A percentile compares a stretch with the other conserved stretches of the same genome.
phyloP scores from a whole-genome alignment of 2,329 filamentous ascomycete genomes.

The Colletotrichum sojae region DNA sequence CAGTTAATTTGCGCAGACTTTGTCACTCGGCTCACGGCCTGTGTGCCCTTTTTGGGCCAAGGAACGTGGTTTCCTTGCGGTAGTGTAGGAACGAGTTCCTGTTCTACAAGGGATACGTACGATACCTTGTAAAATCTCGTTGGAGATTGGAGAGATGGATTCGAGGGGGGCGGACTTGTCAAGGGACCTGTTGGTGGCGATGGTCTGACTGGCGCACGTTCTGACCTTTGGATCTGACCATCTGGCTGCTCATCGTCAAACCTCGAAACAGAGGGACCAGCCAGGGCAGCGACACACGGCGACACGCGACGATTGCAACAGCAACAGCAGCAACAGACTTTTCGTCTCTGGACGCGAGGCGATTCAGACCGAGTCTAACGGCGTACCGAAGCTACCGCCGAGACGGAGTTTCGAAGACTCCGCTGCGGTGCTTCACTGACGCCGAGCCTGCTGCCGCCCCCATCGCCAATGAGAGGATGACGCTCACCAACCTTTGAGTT shows the following conservation, averaged over 20 bases:
- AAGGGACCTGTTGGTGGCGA: not conserved
- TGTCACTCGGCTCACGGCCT: constrained; percentile 5
- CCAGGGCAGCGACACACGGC: not conserved
- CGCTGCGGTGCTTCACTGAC: constrained; percentile 14
- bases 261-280: not conserved
- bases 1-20: constrained; percentile 11
- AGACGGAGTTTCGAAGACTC: constrained; percentile 10
- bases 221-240: constrained; percentile 11
- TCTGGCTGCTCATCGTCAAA: not conserved
- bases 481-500: constrained; percentile 14
- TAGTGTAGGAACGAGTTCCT: no score
- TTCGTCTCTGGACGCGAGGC: not conserved
- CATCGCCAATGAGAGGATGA: constrained; percentile 5
- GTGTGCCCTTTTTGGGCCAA: constrained; percentile 8
- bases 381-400: not conserved
- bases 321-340: constrained; percentile 1
- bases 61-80: constrained; percentile 6
- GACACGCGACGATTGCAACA: not conserved
- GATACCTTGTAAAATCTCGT: not conserved
- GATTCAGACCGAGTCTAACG: not conserved
- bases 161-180: not conserved
- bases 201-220: constrained; percentile 27
- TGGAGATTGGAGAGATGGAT: not conserved
- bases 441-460: constrained; percentile 13
- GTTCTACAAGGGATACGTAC: no score